Conservation (phyloP, 805 yeast species). For the Yarrowia divulgata region DNA sequence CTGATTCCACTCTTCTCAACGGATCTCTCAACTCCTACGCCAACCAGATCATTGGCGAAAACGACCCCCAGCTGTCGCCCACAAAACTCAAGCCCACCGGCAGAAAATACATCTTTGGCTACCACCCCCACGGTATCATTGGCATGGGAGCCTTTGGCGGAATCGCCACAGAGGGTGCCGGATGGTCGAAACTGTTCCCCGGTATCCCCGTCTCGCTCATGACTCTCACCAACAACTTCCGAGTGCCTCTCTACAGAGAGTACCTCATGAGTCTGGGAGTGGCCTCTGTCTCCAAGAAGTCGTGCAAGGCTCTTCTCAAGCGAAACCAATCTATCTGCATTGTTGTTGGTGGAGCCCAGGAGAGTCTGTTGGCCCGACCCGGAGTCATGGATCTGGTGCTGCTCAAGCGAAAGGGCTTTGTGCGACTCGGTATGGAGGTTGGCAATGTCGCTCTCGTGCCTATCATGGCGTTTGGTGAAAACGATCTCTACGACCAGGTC, state of each 20-base stretch:
- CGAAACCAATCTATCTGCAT: constrained; percentile 80
- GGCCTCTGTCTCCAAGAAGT: constrained; percentile 79
- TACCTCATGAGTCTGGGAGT: constrained; percentile 81
- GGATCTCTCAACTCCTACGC: constrained; percentile 33
- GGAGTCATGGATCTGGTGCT: constrained; percentile 71
- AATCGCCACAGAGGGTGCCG: constrained; percentile 81
- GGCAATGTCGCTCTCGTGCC: constrained; percentile 87
- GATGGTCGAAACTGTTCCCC: constrained; percentile 73
- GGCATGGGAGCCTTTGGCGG: constrained; percentile 90
- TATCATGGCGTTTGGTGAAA: constrained; percentile 90
- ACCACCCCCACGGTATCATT: constrained; percentile 96
- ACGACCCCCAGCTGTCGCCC: constrained; percentile 56
- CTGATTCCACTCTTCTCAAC: constrained; percentile 31
- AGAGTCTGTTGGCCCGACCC: constrained; percentile 72
- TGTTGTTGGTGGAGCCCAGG: constrained; percentile 97
- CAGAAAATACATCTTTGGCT: constrained; percentile 78
- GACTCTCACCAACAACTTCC: constrained; percentile 84
- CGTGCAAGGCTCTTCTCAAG: constrained; percentile 68
- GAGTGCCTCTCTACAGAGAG: constrained; percentile 87
- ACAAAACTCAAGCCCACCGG: constrained; percentile 46
- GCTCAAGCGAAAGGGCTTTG: constrained; percentile 83
- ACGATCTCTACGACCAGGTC: constrained; percentile 62
- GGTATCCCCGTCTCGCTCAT: constrained; percentile 81
- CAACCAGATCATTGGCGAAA: constrained; percentile 32
- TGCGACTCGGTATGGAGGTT: constrained; percentile 80